Base-by-base conservation (phyloP, 768 basidiomycete species). In the Mycena belliarum region DNA sequence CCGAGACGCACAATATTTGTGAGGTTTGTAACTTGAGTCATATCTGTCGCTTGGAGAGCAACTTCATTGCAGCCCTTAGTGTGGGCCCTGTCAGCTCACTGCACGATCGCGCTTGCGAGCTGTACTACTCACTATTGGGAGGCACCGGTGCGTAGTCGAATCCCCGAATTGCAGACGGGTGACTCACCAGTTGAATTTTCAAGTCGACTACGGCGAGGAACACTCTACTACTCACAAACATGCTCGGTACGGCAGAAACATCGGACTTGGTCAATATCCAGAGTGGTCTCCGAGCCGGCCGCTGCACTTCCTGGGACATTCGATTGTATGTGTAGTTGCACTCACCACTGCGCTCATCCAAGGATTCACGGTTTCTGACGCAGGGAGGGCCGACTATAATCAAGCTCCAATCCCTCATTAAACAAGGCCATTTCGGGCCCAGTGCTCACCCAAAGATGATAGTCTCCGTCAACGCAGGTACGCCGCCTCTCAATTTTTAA, bases 91-190 rank as follows among this genome's bases (percentile, higher is more conserved):
- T 80, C 33, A 81, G 81, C 65, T 81, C 79, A 1, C 59, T 83
- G 44, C 81, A 82, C 53, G 82, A 83, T 61, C 64, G 81, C 40
- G 81, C 81, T 15, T 82, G 81, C 64, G 80, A 82, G 60, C 65
- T 81, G 11, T 82, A 75, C 67, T 80, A 79, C 60, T 68, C 72
- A 8, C 59, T 83, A 12, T 57, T 69, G 23, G 82, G 82, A 8
- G 81, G 80, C 4, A 77, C 68, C 53, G 79, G 76, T 76, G 47
- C 42, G 70, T 20, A 2, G n/a, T n/a, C n/a, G n/a, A n/a, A n/a
- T n/a, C n/a, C n/a, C n/a, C n/a, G n/a, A n/a, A n/a, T n/a, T n/a
- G n/a, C n/a, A n/a, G n/a, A n/a, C n/a, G n/a, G 9, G 14, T 18
- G 29, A 5, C 29, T 55, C 8, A 24, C 23, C 1, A 14, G 16